Conservation (phyloP, 2,329 filamentous ascomycete genomes). For the Lachnellula subtilissima region DNA sequence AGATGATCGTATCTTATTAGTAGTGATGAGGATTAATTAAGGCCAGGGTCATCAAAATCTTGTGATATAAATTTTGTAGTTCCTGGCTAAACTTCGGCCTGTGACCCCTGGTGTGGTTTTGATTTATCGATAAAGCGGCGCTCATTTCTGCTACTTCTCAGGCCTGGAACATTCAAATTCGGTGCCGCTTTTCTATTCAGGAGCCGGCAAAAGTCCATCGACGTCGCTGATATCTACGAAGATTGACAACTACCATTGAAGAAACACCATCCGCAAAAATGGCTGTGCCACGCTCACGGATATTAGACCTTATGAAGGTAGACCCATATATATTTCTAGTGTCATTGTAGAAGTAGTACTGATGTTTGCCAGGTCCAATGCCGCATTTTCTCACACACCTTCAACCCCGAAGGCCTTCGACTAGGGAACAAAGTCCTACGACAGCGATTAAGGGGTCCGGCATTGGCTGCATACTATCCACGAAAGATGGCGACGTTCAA, state of each 20-base stretch:
- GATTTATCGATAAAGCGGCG: too few species aligned
- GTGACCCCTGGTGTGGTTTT: neutral
- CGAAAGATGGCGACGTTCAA: slow-evolving; percentile 57
- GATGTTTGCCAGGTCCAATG: slow-evolving; percentile 66
- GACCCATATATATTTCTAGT: neutral
- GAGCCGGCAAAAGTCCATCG: neutral
- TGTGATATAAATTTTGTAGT: slow-evolving; percentile 2
- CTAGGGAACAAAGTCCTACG: slow-evolving; percentile 90
- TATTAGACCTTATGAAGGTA: slow-evolving; percentile 77
- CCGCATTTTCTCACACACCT: slow-evolving; percentile 84
- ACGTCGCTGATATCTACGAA: slow-evolving; percentile 6
- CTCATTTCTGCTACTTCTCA: too few species aligned
- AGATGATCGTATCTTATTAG: neutral
- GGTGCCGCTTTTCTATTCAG: neutral
- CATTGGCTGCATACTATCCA: slow-evolving; percentile 84
- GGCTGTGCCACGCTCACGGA: slow-evolving; percentile 56
- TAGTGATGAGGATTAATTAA: neutral
- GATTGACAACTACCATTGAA: neutral
- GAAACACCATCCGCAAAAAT: slow-evolving; percentile 40
- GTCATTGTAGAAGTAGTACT: neutral
- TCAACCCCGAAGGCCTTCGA: slow-evolving; percentile 77
- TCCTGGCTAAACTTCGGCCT: slow-evolving; percentile 17
- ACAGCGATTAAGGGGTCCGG: slow-evolving; percentile 79
- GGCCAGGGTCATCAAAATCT: slow-evolving; percentile 1
- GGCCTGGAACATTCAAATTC: too few species aligned